These are phyloP conservation scores for Saccharomyces kudriavzevii DNA, from an alignment of 805 yeast genomes.

Conservation along the genomic window DNA sequence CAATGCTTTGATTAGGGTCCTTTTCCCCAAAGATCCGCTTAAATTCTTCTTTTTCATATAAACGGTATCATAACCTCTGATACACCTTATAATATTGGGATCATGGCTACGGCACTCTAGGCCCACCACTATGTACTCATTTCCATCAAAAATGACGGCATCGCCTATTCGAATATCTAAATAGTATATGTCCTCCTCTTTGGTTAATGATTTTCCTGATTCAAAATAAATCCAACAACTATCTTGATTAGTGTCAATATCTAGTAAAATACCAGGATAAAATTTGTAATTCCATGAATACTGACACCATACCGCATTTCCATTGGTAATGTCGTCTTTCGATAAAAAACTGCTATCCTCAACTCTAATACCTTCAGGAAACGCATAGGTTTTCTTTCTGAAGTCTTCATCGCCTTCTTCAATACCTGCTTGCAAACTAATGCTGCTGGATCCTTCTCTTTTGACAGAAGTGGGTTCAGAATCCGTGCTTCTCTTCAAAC, in stretches of 20 bases:
- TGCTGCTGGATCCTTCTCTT: slow-evolving; percentile 2
- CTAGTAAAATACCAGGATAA: slow-evolving; percentile 42
- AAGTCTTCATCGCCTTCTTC: slow-evolving; percentile 5
- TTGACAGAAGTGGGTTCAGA: neutral
- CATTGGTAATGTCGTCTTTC: slow-evolving; percentile 25
- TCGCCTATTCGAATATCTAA: slow-evolving; percentile 56
- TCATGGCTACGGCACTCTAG: slow-evolving; percentile 27
- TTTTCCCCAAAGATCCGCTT: slow-evolving; percentile 15
- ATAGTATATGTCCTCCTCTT: slow-evolving; percentile 32
- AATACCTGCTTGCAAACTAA: neutral
- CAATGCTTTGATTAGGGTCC: slow-evolving; percentile 18
- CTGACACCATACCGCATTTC: slow-evolving; percentile 46
- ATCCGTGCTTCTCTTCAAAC: neutral
- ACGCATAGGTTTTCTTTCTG: neutral
- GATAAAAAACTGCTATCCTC: slow-evolving; percentile 15
- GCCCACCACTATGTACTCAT: slow-evolving; percentile 40
- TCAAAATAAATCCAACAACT: slow-evolving; percentile 17
- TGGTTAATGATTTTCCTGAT: slow-evolving; percentile 12
- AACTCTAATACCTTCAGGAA: slow-evolving; percentile 5
- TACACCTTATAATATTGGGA: slow-evolving; percentile 37
- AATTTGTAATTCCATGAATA: slow-evolving; percentile 36
- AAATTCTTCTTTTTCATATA: slow-evolving; percentile 27
- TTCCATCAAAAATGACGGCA: slow-evolving; percentile 32
- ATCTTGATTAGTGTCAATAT: slow-evolving; percentile 13
- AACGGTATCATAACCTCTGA: slow-evolving; percentile 54